Conservation (phyloP, 2,329 filamentous ascomycete species). For the Arthrinium puccinioides region DNA sequence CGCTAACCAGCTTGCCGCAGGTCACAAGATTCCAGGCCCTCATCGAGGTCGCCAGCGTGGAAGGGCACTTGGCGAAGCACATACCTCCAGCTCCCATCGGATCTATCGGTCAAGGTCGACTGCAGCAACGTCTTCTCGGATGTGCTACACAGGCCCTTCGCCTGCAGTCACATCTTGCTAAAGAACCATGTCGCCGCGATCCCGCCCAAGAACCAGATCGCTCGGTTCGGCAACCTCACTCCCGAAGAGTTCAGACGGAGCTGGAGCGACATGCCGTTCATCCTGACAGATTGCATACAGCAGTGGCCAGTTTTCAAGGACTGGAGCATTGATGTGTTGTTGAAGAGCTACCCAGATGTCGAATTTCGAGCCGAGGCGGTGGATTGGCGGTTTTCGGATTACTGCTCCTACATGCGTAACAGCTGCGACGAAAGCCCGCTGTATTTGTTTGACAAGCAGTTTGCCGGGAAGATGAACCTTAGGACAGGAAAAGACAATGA, state of each 20-base stretch:
- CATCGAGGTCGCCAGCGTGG: slow-evolving; percentile 44
- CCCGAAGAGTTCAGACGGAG: slow-evolving; percentile 64
- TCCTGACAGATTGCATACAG: slow-evolving; percentile 75
- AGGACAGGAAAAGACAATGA: slow-evolving; percentile 45
- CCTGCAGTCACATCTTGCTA: slow-evolving; percentile 72
- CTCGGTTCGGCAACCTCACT: slow-evolving; percentile 59
- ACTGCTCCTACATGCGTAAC: slow-evolving; percentile 73
- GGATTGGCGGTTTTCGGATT: slow-evolving; percentile 80
- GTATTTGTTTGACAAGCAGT: slow-evolving; percentile 84
- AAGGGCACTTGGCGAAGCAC: slow-evolving; percentile 80
- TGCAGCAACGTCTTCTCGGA: slow-evolving; percentile 84
- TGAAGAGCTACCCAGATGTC: slow-evolving; percentile 55
- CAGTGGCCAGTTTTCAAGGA: slow-evolving; percentile 69
- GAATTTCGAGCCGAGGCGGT: slow-evolving; percentile 87
- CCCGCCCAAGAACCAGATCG: slow-evolving; percentile 65
- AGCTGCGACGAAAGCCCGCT: slow-evolving; percentile 81
- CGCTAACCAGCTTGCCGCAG: background rate
- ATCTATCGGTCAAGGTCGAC: slow-evolving; percentile 50
- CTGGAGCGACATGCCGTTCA: slow-evolving; percentile 79
- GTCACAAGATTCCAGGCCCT: background rate
- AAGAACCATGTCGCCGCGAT: slow-evolving; percentile 63
- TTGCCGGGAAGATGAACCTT: slow-evolving; percentile 79
- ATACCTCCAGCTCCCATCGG: slow-evolving; percentile 50
- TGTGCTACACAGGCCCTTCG: slow-evolving; percentile 80
- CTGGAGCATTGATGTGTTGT: slow-evolving; percentile 67